A percentile compares a stretch with the other conserved stretches of the same genome.
Evolutionary conservation across 768 basidiomycete species (phyloP).

Genomic region (Pholiota molesta): DNA sequence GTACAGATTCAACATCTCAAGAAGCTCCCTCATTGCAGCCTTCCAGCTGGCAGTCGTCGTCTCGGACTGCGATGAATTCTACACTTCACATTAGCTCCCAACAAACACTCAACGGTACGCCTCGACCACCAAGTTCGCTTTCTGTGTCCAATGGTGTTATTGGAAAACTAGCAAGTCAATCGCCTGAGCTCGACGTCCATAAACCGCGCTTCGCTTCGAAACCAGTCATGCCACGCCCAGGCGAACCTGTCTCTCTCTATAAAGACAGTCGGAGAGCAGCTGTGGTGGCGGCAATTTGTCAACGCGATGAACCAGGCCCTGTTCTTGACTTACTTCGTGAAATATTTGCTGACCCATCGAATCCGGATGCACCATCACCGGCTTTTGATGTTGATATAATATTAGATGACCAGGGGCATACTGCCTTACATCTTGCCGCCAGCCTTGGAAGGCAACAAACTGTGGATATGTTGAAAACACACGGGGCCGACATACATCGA

Average conservation of each 20-base stretch:
- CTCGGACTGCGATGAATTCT: slow-evolving; percentile 30
- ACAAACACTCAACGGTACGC: slow-evolving; percentile 43
- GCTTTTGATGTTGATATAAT: slow-evolving; percentile 76
- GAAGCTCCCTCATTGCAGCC: slow-evolving; percentile 32
- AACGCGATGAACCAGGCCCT: slow-evolving; percentile 65
- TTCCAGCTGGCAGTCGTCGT: slow-evolving; percentile 36
- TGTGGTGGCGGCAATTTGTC: slow-evolving; percentile 66
- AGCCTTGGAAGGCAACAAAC: slow-evolving; percentile 75
- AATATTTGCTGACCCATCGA: slow-evolving; percentile 50
- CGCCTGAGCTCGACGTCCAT: slow-evolving; percentile 46
- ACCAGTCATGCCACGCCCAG: slow-evolving; percentile 51
- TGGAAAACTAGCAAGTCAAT: slow-evolving; percentile 38
- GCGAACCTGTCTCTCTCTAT: slow-evolving; percentile 55
- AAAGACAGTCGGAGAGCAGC: slow-evolving; percentile 62
- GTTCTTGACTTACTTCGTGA: slow-evolving; percentile 71
- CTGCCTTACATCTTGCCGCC: slow-evolving; percentile 91
- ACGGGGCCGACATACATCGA: slow-evolving; percentile 86
- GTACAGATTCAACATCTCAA: slow-evolving; percentile 50
- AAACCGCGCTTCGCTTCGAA: slow-evolving; percentile 70
- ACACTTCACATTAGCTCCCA: slow-evolving; percentile 32
- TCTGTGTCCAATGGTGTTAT: slow-evolving; percentile 42
- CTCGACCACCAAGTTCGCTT: slow-evolving; percentile 49
- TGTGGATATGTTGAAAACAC: slow-evolving; percentile 68
- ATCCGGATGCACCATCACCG: slow-evolving; percentile 27
- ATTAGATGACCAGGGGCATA: slow-evolving; percentile 94